Evolutionary conservation across 352 stramenopile species (phyloP).

Genomic region (Phytophthora hibernalis): DNA sequence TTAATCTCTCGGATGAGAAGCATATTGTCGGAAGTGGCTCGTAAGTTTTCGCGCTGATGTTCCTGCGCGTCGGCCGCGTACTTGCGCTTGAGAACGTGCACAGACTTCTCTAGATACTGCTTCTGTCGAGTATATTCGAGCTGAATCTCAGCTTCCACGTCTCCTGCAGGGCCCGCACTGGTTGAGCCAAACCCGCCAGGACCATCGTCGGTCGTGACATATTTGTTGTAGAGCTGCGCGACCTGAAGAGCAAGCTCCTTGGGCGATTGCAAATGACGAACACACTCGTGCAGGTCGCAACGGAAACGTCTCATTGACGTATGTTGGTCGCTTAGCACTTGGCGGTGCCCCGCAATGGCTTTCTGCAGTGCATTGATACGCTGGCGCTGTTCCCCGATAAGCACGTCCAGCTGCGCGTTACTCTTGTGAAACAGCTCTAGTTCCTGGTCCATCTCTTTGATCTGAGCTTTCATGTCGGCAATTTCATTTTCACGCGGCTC

Average conservation of each 20-base stretch:
- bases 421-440: constrained; percentile 96
- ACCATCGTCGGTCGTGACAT: constrained; percentile 52
- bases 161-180: constrained; percentile 35
- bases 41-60: constrained; percentile 72
- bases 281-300: constrained; percentile 86
- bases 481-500: constrained; percentile 96
- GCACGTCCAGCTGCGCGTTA: constrained; percentile 92
- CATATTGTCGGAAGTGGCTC: constrained; percentile 86
- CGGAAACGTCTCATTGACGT: constrained; percentile 81
- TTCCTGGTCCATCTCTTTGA: constrained; percentile 96
- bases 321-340: constrained; percentile 65
- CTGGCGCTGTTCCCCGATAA: constrained; percentile 92
- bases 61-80: constrained; percentile 76
- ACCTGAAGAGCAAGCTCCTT: constrained; percentile 83
- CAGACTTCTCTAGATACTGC: constrained; percentile 93
- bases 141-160: constrained; percentile 77
- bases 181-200: constrained; percentile 25
- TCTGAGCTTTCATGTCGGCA: constrained; percentile 93
- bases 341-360: constrained; percentile 70
- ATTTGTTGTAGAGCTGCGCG: constrained; percentile 77
- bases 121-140: constrained; percentile 92
- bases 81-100: constrained; percentile 91
- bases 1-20: constrained; percentile 95
- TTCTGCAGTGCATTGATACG: constrained; percentile 89
- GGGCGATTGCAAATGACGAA: constrained; percentile 77